phyloP scores from a whole-genome alignment of 768 basidiomycete genomes.

The Suillus ampliporus region DNA sequence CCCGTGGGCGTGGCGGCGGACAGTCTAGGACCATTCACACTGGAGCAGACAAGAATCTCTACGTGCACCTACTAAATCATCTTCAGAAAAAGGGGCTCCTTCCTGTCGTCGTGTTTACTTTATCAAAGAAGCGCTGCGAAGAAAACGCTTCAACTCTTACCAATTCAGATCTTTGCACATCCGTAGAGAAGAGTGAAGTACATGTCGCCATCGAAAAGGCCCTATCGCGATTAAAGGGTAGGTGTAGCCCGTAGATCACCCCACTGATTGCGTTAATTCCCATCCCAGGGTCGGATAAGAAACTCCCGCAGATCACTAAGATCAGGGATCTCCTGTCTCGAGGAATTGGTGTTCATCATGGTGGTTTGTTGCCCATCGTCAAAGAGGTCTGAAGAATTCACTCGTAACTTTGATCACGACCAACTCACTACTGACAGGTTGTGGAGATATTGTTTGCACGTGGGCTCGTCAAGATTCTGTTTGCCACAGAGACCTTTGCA shows the following conservation, averaged over 20 bases:
- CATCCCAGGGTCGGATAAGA: conserved; percentile 80
- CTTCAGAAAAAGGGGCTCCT: conserved; percentile 86
- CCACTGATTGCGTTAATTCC: conserved; percentile 12
- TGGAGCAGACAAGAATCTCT: conserved; percentile 86
- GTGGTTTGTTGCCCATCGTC: conserved; percentile 93
- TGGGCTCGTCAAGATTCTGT: conserved; percentile 94
- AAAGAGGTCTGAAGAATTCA: conserved; percentile 73
- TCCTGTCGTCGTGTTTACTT: conserved; percentile 95
- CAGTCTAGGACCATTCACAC: conserved; percentile 64
- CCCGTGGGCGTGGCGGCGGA: conserved; percentile 50
- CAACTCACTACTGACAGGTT: conserved; percentile 54
- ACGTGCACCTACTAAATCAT: conserved; percentile 88
- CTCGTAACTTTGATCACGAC: neutral
- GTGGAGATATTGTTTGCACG: conserved; percentile 96
- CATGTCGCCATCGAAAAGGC: conserved; percentile 95
- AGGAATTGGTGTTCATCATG: conserved; percentile 98
- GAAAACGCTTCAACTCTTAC: conserved; percentile 92
- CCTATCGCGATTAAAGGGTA: conserved; percentile 88
- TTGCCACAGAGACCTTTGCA: conserved; percentile 98
- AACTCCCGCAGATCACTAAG: conserved; percentile 88
- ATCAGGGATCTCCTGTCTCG: conserved; percentile 90
- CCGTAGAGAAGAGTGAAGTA: conserved; percentile 95
- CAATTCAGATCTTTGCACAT: conserved; percentile 85
- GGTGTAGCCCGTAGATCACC: conserved; percentile 19
- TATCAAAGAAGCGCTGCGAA: conserved; percentile 97